Conservation (phyloP, 2,329 filamentous ascomycete genomes). For the Calonectria montana region DNA sequence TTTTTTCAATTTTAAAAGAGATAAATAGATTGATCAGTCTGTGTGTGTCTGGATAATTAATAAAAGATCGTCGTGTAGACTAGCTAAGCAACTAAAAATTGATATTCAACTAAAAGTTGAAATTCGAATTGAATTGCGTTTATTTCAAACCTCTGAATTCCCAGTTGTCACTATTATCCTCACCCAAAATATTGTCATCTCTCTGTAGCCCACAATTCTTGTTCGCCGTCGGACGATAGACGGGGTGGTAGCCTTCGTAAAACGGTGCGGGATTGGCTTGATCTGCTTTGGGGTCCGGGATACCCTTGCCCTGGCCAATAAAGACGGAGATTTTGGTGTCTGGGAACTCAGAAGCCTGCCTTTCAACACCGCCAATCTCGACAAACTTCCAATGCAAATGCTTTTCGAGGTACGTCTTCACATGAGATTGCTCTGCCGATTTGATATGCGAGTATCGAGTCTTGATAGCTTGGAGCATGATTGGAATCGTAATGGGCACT, state of each 20-base stretch:
- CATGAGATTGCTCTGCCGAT: neutral
- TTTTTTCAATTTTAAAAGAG: too few species aligned
- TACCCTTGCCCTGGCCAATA: neutral
- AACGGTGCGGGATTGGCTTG: neutral
- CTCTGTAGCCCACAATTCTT: neutral
- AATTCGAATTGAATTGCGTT: too few species aligned
- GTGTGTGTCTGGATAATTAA: too few species aligned
- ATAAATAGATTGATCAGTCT: too few species aligned
- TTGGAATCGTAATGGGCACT: constrained; percentile 11
- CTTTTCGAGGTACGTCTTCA: neutral
- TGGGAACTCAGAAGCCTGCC: neutral
- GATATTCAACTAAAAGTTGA: too few species aligned
- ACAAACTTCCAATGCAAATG: neutral
- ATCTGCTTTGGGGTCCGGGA: neutral
- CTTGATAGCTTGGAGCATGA: constrained; percentile 5
- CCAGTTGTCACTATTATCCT: neutral
- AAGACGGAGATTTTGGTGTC: neutral
- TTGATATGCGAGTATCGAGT: neutral
- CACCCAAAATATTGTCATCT: neutral
- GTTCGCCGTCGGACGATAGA: neutral
- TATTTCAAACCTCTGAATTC: neutral
- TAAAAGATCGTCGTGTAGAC: too few species aligned
- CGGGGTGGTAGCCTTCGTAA: neutral
- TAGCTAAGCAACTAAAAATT: too few species aligned
- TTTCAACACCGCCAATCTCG: neutral